These are phyloP conservation scores for Lachancea cidri DNA, from an alignment of 805 yeast genomes.

Conservation along the genomic window DNA sequence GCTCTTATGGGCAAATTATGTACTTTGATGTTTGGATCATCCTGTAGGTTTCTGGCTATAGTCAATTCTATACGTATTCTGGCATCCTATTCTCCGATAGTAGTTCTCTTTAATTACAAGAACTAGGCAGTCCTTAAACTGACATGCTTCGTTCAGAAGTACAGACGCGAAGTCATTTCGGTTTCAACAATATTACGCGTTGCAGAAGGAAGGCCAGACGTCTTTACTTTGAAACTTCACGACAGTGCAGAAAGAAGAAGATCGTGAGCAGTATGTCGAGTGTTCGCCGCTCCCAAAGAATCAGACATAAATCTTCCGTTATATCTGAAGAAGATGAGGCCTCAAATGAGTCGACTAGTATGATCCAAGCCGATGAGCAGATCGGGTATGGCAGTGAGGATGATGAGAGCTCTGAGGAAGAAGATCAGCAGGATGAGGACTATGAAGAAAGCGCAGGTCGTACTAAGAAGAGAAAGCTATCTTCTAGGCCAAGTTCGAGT, in stretches of 20 bases:
- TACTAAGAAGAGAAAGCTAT: constrained; percentile 11
- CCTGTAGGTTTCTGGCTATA: background rate
- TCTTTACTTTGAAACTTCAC: too few species aligned
- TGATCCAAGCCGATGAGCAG: constrained; percentile 13
- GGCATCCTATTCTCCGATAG: too few species aligned
- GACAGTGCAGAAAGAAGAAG: too few species aligned
- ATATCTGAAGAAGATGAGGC: constrained; percentile 8
- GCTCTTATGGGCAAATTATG: background rate
- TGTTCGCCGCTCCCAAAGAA: constrained; percentile 36
- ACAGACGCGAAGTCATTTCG: too few species aligned
- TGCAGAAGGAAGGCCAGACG: too few species aligned
- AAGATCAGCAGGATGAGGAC: constrained; percentile 11
- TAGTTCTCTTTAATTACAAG: too few species aligned
- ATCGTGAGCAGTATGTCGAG: constrained; percentile 17
- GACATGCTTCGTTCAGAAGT: too few species aligned
- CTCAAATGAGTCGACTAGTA: constrained; percentile 7
- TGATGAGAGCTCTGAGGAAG: constrained; percentile 20
- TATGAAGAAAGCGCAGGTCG: constrained; percentile 4
- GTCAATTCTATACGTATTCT: too few species aligned
- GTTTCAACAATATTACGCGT: too few species aligned
- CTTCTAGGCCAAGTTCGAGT: background rate
- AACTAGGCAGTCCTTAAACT: too few species aligned
- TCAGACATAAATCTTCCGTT: constrained; percentile 17
- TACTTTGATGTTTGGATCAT: background rate
- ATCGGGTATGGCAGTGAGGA: constrained; percentile 22